Percentiles rank a stretch among this genome's conserved stretches.
Evolutionary conservation across 306 rosid genomes (phyloP).

Genomic region (barrel medic (Medicago truncatula)): DNA sequence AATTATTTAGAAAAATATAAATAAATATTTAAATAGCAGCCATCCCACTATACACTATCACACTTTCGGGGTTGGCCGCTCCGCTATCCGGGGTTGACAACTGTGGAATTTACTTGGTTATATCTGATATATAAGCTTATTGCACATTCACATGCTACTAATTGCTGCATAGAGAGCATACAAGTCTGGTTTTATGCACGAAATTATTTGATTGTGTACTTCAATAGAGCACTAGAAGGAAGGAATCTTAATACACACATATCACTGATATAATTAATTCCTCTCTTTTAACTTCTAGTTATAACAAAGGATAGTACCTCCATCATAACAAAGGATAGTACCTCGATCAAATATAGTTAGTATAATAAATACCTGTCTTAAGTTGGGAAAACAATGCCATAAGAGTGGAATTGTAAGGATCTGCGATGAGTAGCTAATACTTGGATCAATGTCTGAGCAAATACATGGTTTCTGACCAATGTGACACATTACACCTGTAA

Average conservation of each 20-base stretch:
- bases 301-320: background rate
- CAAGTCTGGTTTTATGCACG: constrained; percentile 9
- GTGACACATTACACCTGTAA: constrained; percentile 67
- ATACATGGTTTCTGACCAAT: constrained; percentile 75
- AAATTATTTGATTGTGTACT: constrained; percentile 18
- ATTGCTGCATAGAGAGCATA: constrained; percentile 24
- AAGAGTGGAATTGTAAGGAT: constrained; percentile 87
- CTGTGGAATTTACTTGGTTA: constrained; percentile 6
- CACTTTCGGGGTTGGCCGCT: background rate
- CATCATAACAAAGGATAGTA: constrained; percentile 3
- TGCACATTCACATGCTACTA: constrained; percentile 15
- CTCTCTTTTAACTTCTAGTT: constrained; percentile 14
- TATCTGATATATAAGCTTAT: constrained; percentile 27
- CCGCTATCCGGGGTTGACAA: background rate
- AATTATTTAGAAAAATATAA: no score
- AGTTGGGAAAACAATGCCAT: constrained; percentile 79
- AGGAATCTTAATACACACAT: constrained; percentile 31
- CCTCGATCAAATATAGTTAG: constrained; percentile 30
- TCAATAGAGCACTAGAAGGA: constrained; percentile 29
- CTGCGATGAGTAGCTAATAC: constrained; percentile 82
- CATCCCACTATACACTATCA: background rate
- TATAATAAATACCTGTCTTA: constrained; percentile 67
- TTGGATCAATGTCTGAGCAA: constrained; percentile 65
- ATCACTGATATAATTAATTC: constrained; percentile 1
- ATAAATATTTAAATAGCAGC: background rate